phyloP scores from a whole-genome alignment of 2,329 filamentous ascomycete genomes.

The Fusarium sp. region DNA sequence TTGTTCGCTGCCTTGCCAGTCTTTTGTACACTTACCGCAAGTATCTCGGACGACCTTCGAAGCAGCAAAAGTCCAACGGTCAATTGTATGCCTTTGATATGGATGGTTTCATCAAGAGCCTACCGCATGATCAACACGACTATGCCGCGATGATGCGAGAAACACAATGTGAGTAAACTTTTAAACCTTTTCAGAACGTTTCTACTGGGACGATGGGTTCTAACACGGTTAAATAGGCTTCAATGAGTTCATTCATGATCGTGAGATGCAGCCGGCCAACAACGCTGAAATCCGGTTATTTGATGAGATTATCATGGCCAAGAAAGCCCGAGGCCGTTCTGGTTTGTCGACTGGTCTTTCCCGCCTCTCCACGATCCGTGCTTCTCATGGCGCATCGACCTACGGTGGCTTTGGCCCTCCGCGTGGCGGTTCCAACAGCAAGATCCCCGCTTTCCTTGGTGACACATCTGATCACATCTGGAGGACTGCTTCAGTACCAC shows the following conservation, averaged over 20 bases:
- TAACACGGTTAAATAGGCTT: slow-evolving; percentile 57
- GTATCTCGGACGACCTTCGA: slow-evolving; percentile 67
- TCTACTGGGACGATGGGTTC: not conserved
- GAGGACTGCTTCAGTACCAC: slow-evolving; percentile 73
- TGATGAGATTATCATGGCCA: slow-evolving; percentile 85
- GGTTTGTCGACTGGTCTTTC: slow-evolving; percentile 73
- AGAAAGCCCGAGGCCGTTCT: slow-evolving; percentile 74
- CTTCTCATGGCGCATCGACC: slow-evolving; percentile 63
- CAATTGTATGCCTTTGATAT: slow-evolving; percentile 74
- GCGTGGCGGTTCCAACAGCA: slow-evolving; percentile 49
- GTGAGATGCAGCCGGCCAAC: slow-evolving; percentile 72
- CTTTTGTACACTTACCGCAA: slow-evolving; percentile 75
- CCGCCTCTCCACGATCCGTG: slow-evolving; percentile 69
- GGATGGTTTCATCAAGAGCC: slow-evolving; percentile 71
- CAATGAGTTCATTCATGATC: slow-evolving; percentile 87
- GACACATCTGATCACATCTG: slow-evolving; percentile 84
- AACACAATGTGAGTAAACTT: slow-evolving; percentile 67
- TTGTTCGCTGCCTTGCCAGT: slow-evolving; percentile 74
- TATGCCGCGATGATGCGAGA: slow-evolving; percentile 73
- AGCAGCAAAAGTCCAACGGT: slow-evolving; percentile 69
- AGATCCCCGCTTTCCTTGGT: slow-evolving; percentile 70
- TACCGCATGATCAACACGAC: slow-evolving; percentile 74
- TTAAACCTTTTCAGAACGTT: not conserved
- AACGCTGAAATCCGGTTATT: slow-evolving; percentile 79
- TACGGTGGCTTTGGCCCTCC: slow-evolving; percentile 54